Percentiles rank a stretch among this genome's conserved stretches.
phyloP scores from a whole-genome alignment of 2,329 filamentous ascomycete genomes.

The Elsinoe fawcettii region DNA sequence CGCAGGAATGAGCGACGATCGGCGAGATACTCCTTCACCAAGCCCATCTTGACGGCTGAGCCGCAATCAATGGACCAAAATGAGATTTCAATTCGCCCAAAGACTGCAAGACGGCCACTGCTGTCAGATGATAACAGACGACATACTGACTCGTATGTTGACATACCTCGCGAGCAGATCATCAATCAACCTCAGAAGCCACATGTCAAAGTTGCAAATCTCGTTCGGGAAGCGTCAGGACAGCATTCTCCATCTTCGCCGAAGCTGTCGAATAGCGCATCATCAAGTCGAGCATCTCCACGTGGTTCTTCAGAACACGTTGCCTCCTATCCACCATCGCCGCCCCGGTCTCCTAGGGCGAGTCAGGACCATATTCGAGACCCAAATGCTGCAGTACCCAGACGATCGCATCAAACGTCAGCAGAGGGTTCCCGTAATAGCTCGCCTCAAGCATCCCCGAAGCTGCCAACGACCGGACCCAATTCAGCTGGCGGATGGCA shows the following conservation, averaged over 20 bases:
- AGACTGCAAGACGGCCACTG: background rate
- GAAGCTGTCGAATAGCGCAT: background rate
- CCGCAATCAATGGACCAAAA: constrained; percentile 24
- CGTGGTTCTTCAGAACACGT: background rate
- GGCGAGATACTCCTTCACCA: constrained; percentile 33
- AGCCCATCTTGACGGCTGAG: constrained; percentile 1
- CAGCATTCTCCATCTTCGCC: background rate
- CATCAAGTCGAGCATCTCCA: constrained; percentile 11
- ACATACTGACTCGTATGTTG: constrained; percentile 10
- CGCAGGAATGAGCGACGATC: constrained; percentile 29
- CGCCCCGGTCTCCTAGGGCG: constrained; percentile 14
- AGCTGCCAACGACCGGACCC: background rate
- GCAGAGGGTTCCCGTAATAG: constrained; percentile 15
- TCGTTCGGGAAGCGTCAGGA: constrained; percentile 6
- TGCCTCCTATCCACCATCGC: constrained; percentile 13
- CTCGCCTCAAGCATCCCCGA: constrained; percentile 11
- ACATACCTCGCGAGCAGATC: constrained; percentile 5
- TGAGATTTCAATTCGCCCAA: constrained; percentile 20
- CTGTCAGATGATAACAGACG: constrained; percentile 13
- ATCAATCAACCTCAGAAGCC: constrained; percentile 8
- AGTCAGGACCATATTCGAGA: constrained; percentile 16
- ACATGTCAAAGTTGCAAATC: constrained; percentile 14
- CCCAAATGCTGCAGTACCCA: background rate
- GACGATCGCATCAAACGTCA: constrained; percentile 10
- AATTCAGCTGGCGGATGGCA: constrained; percentile 15